Base-by-base conservation (phyloP, 257 asterid species). In the Handroanthus guayacan region DNA sequence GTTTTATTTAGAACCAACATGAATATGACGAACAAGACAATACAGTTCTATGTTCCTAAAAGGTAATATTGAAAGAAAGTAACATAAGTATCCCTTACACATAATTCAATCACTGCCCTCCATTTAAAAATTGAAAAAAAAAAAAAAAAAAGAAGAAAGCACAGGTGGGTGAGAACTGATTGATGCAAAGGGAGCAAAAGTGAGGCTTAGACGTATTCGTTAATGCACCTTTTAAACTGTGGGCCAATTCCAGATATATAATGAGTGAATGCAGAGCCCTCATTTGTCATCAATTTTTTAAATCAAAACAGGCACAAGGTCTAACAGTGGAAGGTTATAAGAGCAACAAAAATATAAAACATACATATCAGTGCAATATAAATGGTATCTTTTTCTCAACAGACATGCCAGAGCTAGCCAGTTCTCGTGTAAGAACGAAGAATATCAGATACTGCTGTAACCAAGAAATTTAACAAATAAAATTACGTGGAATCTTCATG, bases 1-100 rank as follows among this genome's bases (percentile, higher is more conserved):
- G 44, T 43, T 36, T n/a, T 8, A 36, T 41, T 83, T 63, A 79
- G 80, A 43, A 71, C 66, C 72, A 70, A 47, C 20, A 14, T 44
- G 56, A 48, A 54, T 10, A 57, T 75, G 44, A 66, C 16, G 56
- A 31, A 36, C 57, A 69, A 62, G n/a, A 9, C 20, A 43, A 38
- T 69, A 54, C 65, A 72, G 9, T 12, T 60, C 56, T 45, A 5
- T 17, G 52, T n/a, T 25, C 38, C 54, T 9, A 18, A 57, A 31
- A 5, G 60, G 50, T 39, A 56, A 65, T 5, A 36, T 38, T 34
- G 55, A 31, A 51, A 16, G 56, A 8, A 13, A 77, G 31, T 25
- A 56, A 47, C 20, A 20, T 25, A 36, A 73, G 70, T 8, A 60
- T 48, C 72, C 72, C 43, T 20, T 0, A 9, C n/a, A 17, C 39